phyloP scores from a whole-genome alignment of 164 flowering plant species.

The Magnolia kwangsiensis region DNA sequence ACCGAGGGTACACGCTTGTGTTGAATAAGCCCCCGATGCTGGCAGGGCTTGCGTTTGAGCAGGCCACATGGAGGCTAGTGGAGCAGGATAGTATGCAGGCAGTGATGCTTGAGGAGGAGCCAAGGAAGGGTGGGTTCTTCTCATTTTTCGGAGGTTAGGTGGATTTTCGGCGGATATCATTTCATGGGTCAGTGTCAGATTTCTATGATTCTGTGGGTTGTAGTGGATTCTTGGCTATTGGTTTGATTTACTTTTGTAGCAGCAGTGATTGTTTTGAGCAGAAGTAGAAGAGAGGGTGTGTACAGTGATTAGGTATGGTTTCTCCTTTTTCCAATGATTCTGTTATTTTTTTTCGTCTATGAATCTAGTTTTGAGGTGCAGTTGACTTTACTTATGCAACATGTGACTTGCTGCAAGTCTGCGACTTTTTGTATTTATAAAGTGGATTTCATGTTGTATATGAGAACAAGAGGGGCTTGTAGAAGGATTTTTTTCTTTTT shows the following conservation, averaged over 20 bases:
- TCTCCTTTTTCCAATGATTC: conserved; percentile 3
- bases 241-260: neutral
- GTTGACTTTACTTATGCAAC: too few relatives aligned
- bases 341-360: neutral
- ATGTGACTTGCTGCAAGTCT: neutral
- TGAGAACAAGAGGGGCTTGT: neutral
- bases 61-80: conserved; percentile 97
- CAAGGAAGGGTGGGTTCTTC: conserved; percentile 83
- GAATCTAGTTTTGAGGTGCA: neutral
- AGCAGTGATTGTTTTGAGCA: conserved; percentile 3
- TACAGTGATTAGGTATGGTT: conserved; percentile 31
- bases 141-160: conserved; percentile 73
- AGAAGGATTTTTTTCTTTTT: neutral
- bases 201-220: neutral
- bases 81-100: conserved; percentile 98
- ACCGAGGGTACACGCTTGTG: conserved; percentile 87
- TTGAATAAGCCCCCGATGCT: conserved; percentile 89
- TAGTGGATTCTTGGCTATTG: neutral
- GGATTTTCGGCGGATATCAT: neutral
- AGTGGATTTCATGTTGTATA: conserved; percentile 5
- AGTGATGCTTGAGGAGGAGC: conserved; percentile 95
- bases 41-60: conserved; percentile 98
- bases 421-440: conserved; percentile 1
- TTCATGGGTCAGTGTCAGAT: neutral
- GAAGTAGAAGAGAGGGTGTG: conserved; percentile 17